Conservation (phyloP, 2,329 filamentous ascomycete species). For the Fusarium liriodendri region DNA sequence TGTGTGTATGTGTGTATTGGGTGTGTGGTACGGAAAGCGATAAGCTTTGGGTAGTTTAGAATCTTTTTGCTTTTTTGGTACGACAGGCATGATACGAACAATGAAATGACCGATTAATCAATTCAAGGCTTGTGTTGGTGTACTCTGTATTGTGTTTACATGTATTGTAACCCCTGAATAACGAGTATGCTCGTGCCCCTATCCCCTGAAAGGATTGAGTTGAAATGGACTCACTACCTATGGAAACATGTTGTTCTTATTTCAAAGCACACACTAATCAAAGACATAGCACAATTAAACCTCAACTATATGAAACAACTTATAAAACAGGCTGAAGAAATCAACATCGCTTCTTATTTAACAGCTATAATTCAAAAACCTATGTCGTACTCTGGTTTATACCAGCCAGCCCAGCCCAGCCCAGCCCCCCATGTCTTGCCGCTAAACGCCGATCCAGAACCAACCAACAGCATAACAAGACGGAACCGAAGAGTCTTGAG, state of each 20-base stretch:
- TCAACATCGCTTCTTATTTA: slow-evolving; percentile 36
- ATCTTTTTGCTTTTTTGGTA: slow-evolving; percentile 23
- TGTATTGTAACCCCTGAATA: neutral
- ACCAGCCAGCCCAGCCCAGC: slow-evolving; percentile 24
- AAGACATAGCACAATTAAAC: too few relatives aligned
- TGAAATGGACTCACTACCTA: neutral
- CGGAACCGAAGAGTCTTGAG: neutral
- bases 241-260: neutral
- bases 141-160: neutral
- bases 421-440: slow-evolving; percentile 32
- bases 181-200: neutral
- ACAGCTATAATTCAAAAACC: slow-evolving; percentile 34
- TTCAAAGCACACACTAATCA: too few relatives aligned
- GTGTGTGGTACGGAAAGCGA: slow-evolving; percentile 15
- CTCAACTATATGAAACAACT: too few relatives aligned
- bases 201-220: neutral
- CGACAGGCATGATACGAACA: slow-evolving; percentile 33
- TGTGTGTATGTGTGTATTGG: slow-evolving; percentile 11
- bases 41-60: slow-evolving; percentile 25
- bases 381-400: slow-evolving; percentile 34
- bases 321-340: neutral
- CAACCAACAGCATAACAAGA: slow-evolving; percentile 27
- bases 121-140: neutral
- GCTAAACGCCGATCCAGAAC: slow-evolving; percentile 42
- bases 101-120: slow-evolving; percentile 24